These are phyloP conservation scores for Aspergillus persii DNA, from an alignment of 2,329 filamentous ascomycete genomes.

Conservation along the genomic window DNA sequence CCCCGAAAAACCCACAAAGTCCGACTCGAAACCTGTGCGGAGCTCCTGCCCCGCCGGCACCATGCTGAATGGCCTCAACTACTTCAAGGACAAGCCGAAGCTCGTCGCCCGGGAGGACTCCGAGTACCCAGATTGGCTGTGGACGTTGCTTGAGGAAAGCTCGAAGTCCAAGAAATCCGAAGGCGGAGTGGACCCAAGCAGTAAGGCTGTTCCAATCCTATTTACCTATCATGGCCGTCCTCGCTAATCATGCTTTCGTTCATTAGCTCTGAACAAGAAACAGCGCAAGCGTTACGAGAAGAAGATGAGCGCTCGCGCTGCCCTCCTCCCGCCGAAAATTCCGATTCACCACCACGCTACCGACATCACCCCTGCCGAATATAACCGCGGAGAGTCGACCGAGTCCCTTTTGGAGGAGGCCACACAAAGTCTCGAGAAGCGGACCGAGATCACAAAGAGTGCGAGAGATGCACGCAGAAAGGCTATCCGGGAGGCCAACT, in stretches of 20 bases:
- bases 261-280: constrained; percentile 47
- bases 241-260: constrained; percentile 15
- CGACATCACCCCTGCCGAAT: constrained; percentile 43
- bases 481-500: constrained; percentile 48
- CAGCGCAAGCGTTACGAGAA: constrained; percentile 47
- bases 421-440: constrained; percentile 35
- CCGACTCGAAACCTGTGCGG: constrained; percentile 26
- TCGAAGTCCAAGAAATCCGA: constrained; percentile 27
- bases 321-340: constrained; percentile 39
- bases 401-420: constrained; percentile 33
- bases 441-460: constrained; percentile 44
- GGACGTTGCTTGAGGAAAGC: constrained; percentile 42
- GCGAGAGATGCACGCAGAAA: constrained; percentile 46
- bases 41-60: constrained; percentile 43
- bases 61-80: constrained; percentile 43
- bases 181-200: constrained; percentile 40
- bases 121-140: constrained; percentile 51
- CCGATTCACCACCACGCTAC: constrained; percentile 46
- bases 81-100: constrained; percentile 48
- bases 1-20: constrained; percentile 27
- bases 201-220: constrained; percentile 27
- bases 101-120: constrained; percentile 45
- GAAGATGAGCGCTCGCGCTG: constrained; percentile 44
- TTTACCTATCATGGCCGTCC: neutral
- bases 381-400: constrained; percentile 27